Evolutionary conservation across 2,329 filamentous ascomycete species (phyloP).

Genomic region (Penicillium decumbens): DNA sequence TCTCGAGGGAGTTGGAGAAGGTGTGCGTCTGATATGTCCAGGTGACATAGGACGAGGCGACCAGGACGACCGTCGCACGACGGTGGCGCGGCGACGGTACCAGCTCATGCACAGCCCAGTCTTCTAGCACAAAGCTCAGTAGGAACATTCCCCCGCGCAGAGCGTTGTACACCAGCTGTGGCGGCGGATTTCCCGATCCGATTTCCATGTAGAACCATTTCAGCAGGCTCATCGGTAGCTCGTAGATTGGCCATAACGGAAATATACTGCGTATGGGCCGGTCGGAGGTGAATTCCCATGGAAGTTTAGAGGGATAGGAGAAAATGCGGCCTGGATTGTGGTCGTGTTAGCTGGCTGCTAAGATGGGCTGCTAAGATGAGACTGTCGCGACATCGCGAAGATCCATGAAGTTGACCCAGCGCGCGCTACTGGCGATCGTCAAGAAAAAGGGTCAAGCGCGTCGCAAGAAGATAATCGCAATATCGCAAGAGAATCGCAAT

Average conservation of each 20-base stretch:
- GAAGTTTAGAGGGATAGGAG: constrained; percentile 79
- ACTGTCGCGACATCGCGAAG: not conserved
- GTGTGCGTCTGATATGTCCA: constrained; percentile 99
- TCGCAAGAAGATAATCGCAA: not conserved
- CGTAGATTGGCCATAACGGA: constrained; percentile 92
- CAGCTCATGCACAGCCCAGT: constrained; percentile 94
- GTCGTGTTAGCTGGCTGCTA: constrained; percentile 6
- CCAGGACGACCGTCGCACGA: constrained; percentile 70
- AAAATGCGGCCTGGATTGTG: constrained; percentile 76
- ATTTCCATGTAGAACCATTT: constrained; percentile 90
- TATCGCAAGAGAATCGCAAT: not conserved
- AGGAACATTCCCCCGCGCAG: constrained; percentile 87
- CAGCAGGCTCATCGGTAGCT: constrained; percentile 84
- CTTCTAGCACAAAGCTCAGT: constrained; percentile 91
- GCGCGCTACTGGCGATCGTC: not conserved
- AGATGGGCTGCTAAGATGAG: not conserved
- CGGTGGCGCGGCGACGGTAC: constrained; percentile 69
- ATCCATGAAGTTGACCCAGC: not conserved
- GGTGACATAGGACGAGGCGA: constrained; percentile 95
- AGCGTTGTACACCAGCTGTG: constrained; percentile 84
- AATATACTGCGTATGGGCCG: constrained; percentile 92
- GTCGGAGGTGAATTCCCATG: constrained; percentile 92
- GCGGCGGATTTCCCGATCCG: constrained; percentile 66
- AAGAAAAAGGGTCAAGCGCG: not conserved
- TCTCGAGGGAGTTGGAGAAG: constrained; percentile 96